Conservation (phyloP, 305 asterid species). For the Fraxinus baroniana region DNA sequence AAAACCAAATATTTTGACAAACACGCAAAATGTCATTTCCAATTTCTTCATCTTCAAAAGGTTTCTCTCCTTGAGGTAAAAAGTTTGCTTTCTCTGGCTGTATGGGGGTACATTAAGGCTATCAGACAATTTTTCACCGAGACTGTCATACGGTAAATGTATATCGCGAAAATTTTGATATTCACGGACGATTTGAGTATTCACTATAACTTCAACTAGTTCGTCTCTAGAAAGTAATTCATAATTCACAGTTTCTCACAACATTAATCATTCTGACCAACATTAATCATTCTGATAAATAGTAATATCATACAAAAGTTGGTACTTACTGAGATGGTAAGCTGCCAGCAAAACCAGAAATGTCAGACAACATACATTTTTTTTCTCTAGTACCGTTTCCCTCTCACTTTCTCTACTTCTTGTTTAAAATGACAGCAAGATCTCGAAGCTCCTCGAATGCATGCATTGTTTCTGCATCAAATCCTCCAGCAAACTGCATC, state of each 20-base stretch:
- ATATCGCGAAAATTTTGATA: background rate
- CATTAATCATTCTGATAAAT: too few relatives aligned
- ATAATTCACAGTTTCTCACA: background rate
- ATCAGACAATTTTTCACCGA: background rate
- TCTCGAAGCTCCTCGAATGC: slow-evolving; percentile 91
- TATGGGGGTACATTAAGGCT: background rate
- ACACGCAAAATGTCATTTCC: background rate
- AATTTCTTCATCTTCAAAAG: background rate
- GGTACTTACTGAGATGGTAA: slow-evolving; percentile 68
- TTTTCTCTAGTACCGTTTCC: background rate
- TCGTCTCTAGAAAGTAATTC: background rate
- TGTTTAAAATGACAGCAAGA: slow-evolving; percentile 71
- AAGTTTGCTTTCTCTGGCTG: background rate
- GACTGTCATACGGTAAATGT: background rate
- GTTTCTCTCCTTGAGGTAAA: background rate
- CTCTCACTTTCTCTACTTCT: slow-evolving; percentile 30
- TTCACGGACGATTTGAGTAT: background rate
- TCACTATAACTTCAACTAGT: background rate
- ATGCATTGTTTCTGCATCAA: slow-evolving; percentile 91
- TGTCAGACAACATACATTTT: background rate
- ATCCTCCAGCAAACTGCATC: slow-evolving; percentile 95
- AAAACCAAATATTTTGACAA: background rate
- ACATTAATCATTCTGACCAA: background rate
- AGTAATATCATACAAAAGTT: background rate
- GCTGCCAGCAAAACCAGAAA: slow-evolving; percentile 32